phyloP scores from a whole-genome alignment of 2,329 filamentous ascomycete genomes.

The Aspergillus arachidicola region DNA sequence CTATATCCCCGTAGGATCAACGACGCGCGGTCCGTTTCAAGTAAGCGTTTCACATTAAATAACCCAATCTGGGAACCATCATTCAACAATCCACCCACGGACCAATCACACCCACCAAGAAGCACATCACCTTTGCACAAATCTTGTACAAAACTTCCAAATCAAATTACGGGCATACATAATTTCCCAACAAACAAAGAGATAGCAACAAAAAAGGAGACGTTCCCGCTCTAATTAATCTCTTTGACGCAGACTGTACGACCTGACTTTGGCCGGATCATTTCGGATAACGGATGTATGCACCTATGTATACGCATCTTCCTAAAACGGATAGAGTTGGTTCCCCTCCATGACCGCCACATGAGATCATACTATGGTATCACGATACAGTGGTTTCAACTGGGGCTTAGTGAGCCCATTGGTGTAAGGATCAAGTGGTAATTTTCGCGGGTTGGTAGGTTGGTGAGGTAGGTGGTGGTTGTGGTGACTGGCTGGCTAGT shows the following conservation, averaged over 20 bases:
- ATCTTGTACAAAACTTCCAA: neutral
- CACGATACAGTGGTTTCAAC: too few species aligned
- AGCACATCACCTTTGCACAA: neutral
- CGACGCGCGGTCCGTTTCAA: conserved; percentile 4
- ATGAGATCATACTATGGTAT: too few species aligned
- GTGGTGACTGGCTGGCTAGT: too few species aligned
- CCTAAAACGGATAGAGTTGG: neutral
- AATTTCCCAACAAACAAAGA: neutral
- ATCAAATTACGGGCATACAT: neutral
- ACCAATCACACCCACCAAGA: neutral
- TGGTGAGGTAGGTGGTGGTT: too few species aligned
- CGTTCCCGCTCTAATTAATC: neutral
- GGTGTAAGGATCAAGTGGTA: too few species aligned
- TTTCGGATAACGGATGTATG: neutral
- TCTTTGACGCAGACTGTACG: neutral
- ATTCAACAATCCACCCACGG: neutral
- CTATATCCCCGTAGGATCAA: neutral
- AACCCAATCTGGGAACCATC: neutral
- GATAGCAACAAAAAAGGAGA: neutral
- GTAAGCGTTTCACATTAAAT: conserved; percentile 7
- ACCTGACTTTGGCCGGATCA: neutral
- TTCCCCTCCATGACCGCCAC: too few species aligned
- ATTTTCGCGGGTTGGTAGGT: too few species aligned
- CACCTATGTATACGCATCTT: neutral
- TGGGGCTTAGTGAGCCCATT: too few species aligned